Evolutionary conservation across 164 flowering plant genomes (phyloP).

Genomic region (Dillenia turbinata): DNA sequence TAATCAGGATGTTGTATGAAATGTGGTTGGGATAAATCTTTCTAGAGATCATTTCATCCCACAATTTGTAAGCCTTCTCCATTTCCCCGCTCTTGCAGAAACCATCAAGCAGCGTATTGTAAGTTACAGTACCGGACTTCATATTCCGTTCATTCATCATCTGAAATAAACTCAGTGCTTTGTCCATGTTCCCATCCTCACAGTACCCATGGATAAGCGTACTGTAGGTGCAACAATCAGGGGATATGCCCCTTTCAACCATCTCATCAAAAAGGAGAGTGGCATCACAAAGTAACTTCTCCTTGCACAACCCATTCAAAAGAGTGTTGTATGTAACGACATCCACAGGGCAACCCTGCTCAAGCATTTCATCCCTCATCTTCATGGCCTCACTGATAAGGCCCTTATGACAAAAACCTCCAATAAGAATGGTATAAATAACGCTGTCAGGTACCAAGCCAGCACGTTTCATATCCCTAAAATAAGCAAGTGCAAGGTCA

Average conservation of each 20-base stretch:
- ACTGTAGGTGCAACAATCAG: constrained; percentile 69
- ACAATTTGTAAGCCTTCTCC: constrained; percentile 60
- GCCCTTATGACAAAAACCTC: constrained; percentile 67
- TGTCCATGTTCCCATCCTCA: constrained; percentile 50
- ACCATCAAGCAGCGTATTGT: constrained; percentile 76
- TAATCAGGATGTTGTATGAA: constrained; percentile 65
- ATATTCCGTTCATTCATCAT: constrained; percentile 59
- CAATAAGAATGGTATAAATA: constrained; percentile 74
- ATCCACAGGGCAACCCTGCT: constrained; percentile 59
- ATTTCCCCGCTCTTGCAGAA: constrained; percentile 71
- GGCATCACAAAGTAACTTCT: constrained; percentile 64
- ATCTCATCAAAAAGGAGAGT: constrained; percentile 68
- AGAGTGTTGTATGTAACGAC: constrained; percentile 75
- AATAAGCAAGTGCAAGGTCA: constrained; percentile 50
- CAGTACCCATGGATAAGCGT: constrained; percentile 79
- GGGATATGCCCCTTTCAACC: constrained; percentile 63
- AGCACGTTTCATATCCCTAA: constrained; percentile 42
- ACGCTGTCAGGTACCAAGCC: constrained; percentile 76
- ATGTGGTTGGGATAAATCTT: constrained; percentile 50
- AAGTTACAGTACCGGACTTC: constrained; percentile 72
- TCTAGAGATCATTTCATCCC: constrained; percentile 54
- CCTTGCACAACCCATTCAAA: constrained; percentile 78
- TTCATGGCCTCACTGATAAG: constrained; percentile 56
- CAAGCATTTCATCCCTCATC: constrained; percentile 72
- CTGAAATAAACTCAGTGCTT: constrained; percentile 54